Conservation (phyloP, 805 yeast species). For the Cyberlindnera bimundalis region DNA sequence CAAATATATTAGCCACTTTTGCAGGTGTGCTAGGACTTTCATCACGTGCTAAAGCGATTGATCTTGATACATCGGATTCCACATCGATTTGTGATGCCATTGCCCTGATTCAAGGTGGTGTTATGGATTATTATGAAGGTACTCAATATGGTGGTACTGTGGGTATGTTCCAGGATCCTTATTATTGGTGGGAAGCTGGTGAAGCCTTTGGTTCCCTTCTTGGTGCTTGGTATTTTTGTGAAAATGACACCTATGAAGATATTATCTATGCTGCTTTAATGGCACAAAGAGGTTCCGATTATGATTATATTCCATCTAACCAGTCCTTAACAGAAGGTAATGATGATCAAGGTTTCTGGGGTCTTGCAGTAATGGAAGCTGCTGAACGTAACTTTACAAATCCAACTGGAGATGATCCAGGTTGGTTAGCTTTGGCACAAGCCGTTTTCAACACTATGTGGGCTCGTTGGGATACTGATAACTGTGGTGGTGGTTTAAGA, state of each 20-base stretch:
- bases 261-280: slow-evolving; percentile 55
- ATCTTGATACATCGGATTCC: slow-evolving; percentile 37
- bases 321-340: slow-evolving; percentile 69
- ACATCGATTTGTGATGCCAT: slow-evolving; percentile 57
- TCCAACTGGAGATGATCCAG: slow-evolving; percentile 41
- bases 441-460: slow-evolving; percentile 63
- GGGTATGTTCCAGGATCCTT: slow-evolving; percentile 71
- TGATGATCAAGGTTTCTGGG: slow-evolving; percentile 78
- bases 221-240: slow-evolving; percentile 70
- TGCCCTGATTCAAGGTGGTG: slow-evolving; percentile 54
- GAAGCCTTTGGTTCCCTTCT: slow-evolving; percentile 70
- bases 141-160: slow-evolving; percentile 57
- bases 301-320: slow-evolving; percentile 59
- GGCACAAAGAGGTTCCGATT: slow-evolving; percentile 43
- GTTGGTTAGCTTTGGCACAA: slow-evolving; percentile 59
- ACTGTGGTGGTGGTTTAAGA: slow-evolving; percentile 64
- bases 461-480: slow-evolving; percentile 53
- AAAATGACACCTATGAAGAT: slow-evolving; percentile 62
- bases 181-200: slow-evolving; percentile 94
- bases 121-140: slow-evolving; percentile 72
- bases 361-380: slow-evolving; percentile 60
- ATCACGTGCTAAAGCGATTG: slow-evolving; percentile 26
- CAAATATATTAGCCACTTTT: not conserved
- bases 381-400: slow-evolving; percentile 59
- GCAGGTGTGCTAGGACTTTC: slow-evolving; percentile 2